phyloP scores from a whole-genome alignment of 768 basidiomycete species.

The Suillus occidentalis region DNA sequence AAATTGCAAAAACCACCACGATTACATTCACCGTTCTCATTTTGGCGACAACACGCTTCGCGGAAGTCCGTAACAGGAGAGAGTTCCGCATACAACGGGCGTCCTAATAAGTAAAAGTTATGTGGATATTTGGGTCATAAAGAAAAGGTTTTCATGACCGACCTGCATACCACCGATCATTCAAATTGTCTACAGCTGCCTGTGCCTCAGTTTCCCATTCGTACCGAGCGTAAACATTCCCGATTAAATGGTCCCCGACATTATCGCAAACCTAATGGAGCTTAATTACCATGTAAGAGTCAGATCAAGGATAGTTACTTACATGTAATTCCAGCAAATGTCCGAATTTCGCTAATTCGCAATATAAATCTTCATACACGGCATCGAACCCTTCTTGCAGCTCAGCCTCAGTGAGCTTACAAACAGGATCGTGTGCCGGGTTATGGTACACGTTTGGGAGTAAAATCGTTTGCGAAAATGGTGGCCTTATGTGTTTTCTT shows the following conservation, averaged over 20 bases:
- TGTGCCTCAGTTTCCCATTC: slow-evolving; percentile 99
- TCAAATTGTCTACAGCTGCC: slow-evolving; percentile 87
- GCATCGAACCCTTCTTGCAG: slow-evolving; percentile 91
- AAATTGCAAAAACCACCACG: slow-evolving; percentile 99
- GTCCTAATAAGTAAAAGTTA: slow-evolving; percentile 48
- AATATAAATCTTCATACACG: slow-evolving; percentile 94
- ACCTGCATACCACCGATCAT: slow-evolving; percentile 99
- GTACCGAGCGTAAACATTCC: slow-evolving; percentile 96
- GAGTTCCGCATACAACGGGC: slow-evolving; percentile 94
- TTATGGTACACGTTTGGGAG: slow-evolving; percentile 98
- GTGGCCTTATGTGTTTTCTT: slow-evolving; percentile 96
- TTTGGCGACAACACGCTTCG: slow-evolving; percentile 98
- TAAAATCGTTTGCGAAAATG: slow-evolving; percentile 95
- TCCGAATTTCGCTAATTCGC: slow-evolving; percentile 92
- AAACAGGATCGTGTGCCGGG: slow-evolving; percentile 89
- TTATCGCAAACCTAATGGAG: slow-evolving; percentile 86
- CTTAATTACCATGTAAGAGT: slow-evolving; percentile 1
- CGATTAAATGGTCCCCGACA: slow-evolving; percentile 97
- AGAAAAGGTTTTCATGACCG: slow-evolving; percentile 1
- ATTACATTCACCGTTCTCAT: slow-evolving; percentile 98
- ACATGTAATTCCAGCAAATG: slow-evolving; percentile 95
- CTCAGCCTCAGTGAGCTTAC: slow-evolving; percentile 85
- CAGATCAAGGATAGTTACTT: slow-evolving; percentile 28
- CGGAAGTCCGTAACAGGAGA: slow-evolving; percentile 99
- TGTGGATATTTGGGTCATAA: slow-evolving; percentile 8